Evolutionary conservation across 2,329 filamentous ascomycete genomes (phyloP).

Genomic region (Calcarisporium arbuscula): DNA sequence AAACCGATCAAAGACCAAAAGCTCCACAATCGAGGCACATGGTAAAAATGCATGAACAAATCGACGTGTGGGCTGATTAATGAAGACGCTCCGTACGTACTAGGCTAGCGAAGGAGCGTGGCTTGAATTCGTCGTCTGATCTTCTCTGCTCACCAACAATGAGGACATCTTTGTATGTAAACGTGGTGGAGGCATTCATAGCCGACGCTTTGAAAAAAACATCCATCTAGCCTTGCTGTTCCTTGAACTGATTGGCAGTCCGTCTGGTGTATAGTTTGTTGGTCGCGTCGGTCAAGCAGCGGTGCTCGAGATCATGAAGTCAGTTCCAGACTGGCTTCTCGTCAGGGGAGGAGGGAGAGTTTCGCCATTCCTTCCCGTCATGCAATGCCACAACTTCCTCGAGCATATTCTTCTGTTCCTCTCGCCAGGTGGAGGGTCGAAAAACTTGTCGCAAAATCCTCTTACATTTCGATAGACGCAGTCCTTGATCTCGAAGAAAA

Average conservation of each 20-base stretch:
- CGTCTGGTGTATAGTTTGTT: constrained; percentile 12
- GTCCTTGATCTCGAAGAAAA: constrained; percentile 9
- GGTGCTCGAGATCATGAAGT: constrained; percentile 7
- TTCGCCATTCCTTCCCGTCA: constrained; percentile 10
- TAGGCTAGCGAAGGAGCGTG: constrained; percentile 11
- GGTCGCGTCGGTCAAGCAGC: constrained; percentile 8
- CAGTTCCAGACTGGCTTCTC: constrained; percentile 9
- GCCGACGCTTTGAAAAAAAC: constrained; percentile 13
- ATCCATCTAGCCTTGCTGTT: constrained; percentile 15
- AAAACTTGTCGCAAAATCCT: constrained; percentile 13
- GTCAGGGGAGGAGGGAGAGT: constrained; percentile 9
- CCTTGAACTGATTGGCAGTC: constrained; percentile 14
- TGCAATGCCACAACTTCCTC: constrained; percentile 7
- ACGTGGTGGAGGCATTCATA: background rate
- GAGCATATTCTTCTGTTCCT: constrained; percentile 8
- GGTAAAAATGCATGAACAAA: constrained; percentile 13
- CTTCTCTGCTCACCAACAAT: constrained; percentile 15
- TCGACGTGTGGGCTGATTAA: constrained; percentile 15
- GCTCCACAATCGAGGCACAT: constrained; percentile 11
- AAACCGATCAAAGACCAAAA: constrained; percentile 17
- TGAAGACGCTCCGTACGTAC: constrained; percentile 9
- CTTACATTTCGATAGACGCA: constrained; percentile 12
- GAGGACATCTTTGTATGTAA: constrained; percentile 14
- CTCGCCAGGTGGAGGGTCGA: constrained; percentile 8
- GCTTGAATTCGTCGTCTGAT: constrained; percentile 12